These are phyloP conservation scores for Kwoniella dejecticola DNA, from an alignment of 768 basidiomycete genomes.

Conservation along the genomic window DNA sequence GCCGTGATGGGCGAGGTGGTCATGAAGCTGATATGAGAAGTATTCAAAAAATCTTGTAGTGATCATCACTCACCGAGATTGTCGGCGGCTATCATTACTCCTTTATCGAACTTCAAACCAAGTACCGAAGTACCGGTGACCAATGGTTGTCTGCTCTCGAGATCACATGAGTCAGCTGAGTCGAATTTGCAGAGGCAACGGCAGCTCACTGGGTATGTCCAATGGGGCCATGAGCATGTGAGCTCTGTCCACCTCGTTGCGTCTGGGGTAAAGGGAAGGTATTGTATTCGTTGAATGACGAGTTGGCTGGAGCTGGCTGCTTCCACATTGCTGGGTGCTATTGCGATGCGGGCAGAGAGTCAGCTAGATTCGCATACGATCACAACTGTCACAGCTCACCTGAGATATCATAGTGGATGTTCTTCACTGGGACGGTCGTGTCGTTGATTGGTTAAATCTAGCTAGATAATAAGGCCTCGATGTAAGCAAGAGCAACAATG, in stretches of 20 bases:
- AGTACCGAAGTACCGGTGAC: slow-evolving; percentile 97
- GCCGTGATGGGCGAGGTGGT: not conserved
- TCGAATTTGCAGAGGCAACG: not conserved
- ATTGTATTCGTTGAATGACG: slow-evolving; percentile 71
- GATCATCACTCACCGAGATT: slow-evolving; percentile 70
- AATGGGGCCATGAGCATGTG: slow-evolving; percentile 54
- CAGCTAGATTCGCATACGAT: not conserved
- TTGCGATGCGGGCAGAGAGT: not conserved
- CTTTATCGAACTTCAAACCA: slow-evolving; percentile 91
- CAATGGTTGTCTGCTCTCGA: slow-evolving; percentile 79
- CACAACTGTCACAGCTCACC: not conserved
- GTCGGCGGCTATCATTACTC: slow-evolving; percentile 98
- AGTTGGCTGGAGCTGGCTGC: slow-evolving; percentile 55
- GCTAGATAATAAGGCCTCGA: too few species aligned
- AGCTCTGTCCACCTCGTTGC: slow-evolving; percentile 34
- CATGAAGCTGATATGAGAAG: not conserved
- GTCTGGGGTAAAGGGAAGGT: slow-evolving; percentile 69
- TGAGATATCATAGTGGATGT: slow-evolving; percentile 10
- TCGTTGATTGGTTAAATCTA: too few species aligned
- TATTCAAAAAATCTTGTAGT: slow-evolving; percentile 12
- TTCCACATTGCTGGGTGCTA: slow-evolving; percentile 24
- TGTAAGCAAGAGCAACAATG: too few species aligned
- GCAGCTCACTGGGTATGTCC: slow-evolving; percentile 75
- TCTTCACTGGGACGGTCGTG: too few species aligned
- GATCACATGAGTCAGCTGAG: not conserved